Evolutionary conservation across 2,329 filamentous ascomycete genomes (phyloP).

Genomic region (Fusarium sp.): DNA sequence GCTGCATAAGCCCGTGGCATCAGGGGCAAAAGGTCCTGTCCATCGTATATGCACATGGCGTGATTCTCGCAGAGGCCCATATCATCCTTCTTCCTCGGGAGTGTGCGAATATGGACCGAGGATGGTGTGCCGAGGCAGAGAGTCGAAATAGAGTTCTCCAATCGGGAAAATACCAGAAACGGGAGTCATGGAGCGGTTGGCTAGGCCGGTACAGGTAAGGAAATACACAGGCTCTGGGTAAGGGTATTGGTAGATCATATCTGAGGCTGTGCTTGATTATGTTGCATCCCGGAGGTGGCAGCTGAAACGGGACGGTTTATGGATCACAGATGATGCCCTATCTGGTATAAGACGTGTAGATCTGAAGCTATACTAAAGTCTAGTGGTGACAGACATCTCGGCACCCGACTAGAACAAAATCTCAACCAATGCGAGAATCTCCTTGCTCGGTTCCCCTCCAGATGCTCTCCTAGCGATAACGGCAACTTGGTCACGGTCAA

Average conservation of each 20-base stretch:
- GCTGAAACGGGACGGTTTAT: background rate
- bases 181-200: background rate
- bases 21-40: background rate
- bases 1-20: background rate
- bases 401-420: conserved; percentile 13
- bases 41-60: conserved; percentile 16
- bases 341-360: background rate
- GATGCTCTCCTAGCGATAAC: conserved; percentile 16
- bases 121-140: background rate
- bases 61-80: background rate
- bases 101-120: background rate
- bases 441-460: background rate
- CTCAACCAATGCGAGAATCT: conserved; percentile 19
- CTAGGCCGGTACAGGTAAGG: background rate
- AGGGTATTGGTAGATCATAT: background rate
- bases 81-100: background rate
- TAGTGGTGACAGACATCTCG: background rate
- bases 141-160: conserved; percentile 1
- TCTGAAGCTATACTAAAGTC: background rate
- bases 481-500: conserved; percentile 14
- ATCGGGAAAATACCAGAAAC: background rate
- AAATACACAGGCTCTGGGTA: background rate
- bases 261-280: background rate
- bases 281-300: background rate
- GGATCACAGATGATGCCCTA: background rate